Base-by-base conservation (phyloP, 305 asterid genomes). In the Ilex paraguariensis region DNA sequence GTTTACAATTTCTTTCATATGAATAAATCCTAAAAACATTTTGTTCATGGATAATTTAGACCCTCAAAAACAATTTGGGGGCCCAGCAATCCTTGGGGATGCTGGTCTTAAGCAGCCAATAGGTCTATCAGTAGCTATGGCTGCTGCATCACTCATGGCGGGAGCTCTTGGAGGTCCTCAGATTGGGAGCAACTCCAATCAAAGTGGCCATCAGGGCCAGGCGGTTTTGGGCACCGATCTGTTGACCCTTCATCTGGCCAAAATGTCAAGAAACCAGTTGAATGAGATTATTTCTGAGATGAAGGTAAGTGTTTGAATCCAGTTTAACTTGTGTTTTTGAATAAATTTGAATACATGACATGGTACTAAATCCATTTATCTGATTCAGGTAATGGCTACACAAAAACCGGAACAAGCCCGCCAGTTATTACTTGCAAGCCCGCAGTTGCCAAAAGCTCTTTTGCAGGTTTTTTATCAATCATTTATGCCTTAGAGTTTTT, bases 91-190 rank as follows among this genome's bases (percentile, higher is more conserved):
- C 50, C 73, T 62, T 53, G 86, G 81, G 32, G 82, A 86, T 66
- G 69, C 84, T 16, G 66, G 63, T 78, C 66, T 79, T 79, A 77
- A 85, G 60, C 95, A 80, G 80, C 91, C 98, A 60, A 66, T 92
- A 17, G 98, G 98, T 36, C 84, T 81, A 66, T 79, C 97, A 17
- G 87, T 77, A 68, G 94, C 96, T 40, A 62, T 75, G 77, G 77
- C 90, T 73, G 96, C 97, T 76, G 94, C 95, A 69, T 66, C 84
- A 31, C 82, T 85, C 69, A 90, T 93, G 96, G 89, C 92, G 21
- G 90, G 87, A 76, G 83, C 83, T 72, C 91, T 93, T 75, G 96
- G 95, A 70, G 81, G 87, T 67, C 74, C 87, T 70, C 95, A 85
- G 79, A 75, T 64, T 60, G 28, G 28, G 28, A 75, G 81, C 54